Conservation (phyloP, 768 basidiomycete genomes). For the Leccinum disarticulatum region DNA sequence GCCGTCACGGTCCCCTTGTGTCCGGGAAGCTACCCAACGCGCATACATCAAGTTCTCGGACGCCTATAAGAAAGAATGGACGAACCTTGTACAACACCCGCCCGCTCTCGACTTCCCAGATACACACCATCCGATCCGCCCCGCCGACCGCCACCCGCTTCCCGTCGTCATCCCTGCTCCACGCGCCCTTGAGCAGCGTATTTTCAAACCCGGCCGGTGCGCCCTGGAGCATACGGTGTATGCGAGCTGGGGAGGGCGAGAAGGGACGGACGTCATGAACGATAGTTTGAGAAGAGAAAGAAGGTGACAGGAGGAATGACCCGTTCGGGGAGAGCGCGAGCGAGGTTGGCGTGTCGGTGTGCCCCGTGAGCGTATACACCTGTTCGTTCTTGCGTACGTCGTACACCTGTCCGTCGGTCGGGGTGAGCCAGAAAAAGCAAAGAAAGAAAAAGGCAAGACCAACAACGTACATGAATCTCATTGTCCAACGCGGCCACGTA, state of each 20-base stretch:
- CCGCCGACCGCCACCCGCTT: constrained; percentile 84
- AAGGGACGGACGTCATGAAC: constrained; percentile 95
- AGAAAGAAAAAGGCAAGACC: neutral
- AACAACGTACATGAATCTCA: constrained; percentile 80
- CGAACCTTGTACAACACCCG: constrained; percentile 76
- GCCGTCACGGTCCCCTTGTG: constrained; percentile 95
- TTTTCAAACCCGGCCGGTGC: constrained; percentile 95
- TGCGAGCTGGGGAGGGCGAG: constrained; percentile 75
- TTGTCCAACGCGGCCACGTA: constrained; percentile 96
- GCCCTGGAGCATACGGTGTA: constrained; percentile 78
- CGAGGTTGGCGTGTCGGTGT: constrained; percentile 91
- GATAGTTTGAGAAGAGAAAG: constrained; percentile 84
- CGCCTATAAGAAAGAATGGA: neutral
- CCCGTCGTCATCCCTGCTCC: constrained; percentile 86
- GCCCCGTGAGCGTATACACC: constrained; percentile 78
- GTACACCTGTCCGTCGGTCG: constrained; percentile 61
- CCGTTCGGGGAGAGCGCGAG: constrained; percentile 90
- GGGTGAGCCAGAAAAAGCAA: too few species aligned
- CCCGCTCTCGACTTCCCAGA: constrained; percentile 83
- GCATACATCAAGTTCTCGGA: neutral
- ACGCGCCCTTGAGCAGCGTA: constrained; percentile 76
- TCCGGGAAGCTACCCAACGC: constrained; percentile 72
- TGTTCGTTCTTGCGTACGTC: constrained; percentile 85
- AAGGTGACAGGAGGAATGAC: constrained; percentile 84
- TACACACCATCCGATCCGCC: constrained; percentile 82